Evolutionary conservation across 495 filamentous ascomycete genomes (phyloP), one percentile per base, ranked within the genome.

Genomic region (Neurospora tetrasperma): DNA sequence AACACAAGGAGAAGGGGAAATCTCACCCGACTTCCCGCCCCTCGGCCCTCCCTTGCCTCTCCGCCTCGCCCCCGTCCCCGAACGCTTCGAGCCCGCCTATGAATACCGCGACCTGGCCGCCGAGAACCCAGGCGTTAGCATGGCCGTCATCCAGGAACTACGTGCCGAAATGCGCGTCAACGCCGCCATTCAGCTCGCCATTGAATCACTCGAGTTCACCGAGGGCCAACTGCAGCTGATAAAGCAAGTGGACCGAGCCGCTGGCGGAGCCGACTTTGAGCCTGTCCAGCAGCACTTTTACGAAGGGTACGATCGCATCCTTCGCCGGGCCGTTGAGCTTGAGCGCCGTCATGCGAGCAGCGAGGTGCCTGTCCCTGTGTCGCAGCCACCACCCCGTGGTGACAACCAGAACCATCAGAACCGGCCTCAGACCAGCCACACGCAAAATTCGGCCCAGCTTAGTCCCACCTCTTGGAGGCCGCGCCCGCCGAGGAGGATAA

Each of bases 151-250:
- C 18, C 75, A 76, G 43, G 78, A 78, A 8, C 62, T 80, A 3
- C 75, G 75, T 0, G 77, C 79, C 35, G 79, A 80, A 69, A 77
- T 79, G 74, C 78, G 79, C 9, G 79, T 80, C 27, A 79, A 80
- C 31, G 74, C 78, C 4, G 79, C 79, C 20, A 79, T 80, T 39
- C 76, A 78, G 18, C 78, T 80, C 10, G 79, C 79, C 40, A 72
- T 80, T 6, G 79, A 80, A 66, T 76, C 79, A 0, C 73, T 80
- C 1, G 79, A 80, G 68, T 79, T 80, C 59, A 78, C 79, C 41
- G 79, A 80, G 16, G 71, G 75, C 14, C 79, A 80, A 48, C 69
- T 80, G 10, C 72, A 75, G 48, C 59, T 80, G 2, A 75, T 80
- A 35, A 79, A 75, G 39, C 73, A 79, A 20, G 75, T 78, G 42